Base-by-base conservation (phyloP, 2,329 filamentous ascomycete genomes). In the Colletotrichum aenigma region DNA sequence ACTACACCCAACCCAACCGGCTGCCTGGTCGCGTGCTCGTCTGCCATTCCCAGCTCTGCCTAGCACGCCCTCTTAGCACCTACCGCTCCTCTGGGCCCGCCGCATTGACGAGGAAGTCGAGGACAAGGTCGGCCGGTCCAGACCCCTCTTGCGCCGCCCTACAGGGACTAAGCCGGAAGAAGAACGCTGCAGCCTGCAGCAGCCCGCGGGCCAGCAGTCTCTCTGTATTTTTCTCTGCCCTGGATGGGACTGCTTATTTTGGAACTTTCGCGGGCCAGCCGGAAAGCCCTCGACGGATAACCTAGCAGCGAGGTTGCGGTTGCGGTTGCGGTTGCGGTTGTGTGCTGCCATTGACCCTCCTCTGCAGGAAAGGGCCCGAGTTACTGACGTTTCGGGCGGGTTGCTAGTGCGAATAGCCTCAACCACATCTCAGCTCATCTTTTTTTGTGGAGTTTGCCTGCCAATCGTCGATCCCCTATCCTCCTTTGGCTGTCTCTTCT, bases 401-500 rank as follows among this genome's bases (percentile, higher is more conserved):
- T 15, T 10, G 32, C 72, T 66, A 62, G 55, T 75, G 69, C n/a
- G 69, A 72, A 68, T 58, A 43, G 69, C 73, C 56, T 75, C 69
- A 75, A 62, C 43, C 43, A 48, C 62, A 64, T 65, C 24, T 72
- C 62, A 48, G 69, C 64, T 7, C 55, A 48, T 48, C 43, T 48
- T 64, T 43, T 43, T 38, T 26, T 16, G 61, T 21, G 26, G 24
- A 15, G 21, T 34, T 16, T 34, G 34, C 32, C 9, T 64, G 24
- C 18, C 24, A 13, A 62, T 67, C 38, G 55, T 67, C 69, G 69
- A 68, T 61, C 58, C 26, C 30, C 26, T 67, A 16, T 55, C 6
- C 61, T 26, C 26, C 24, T 18, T 32, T 16, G 4, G 34, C 24
- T 43, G 61, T 34, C 26, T 58, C 55, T 9, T 38, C 15, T n/a